Evolutionary conservation across 495 filamentous ascomycete species (phyloP).

Genomic region (Xylaria grammica): DNA sequence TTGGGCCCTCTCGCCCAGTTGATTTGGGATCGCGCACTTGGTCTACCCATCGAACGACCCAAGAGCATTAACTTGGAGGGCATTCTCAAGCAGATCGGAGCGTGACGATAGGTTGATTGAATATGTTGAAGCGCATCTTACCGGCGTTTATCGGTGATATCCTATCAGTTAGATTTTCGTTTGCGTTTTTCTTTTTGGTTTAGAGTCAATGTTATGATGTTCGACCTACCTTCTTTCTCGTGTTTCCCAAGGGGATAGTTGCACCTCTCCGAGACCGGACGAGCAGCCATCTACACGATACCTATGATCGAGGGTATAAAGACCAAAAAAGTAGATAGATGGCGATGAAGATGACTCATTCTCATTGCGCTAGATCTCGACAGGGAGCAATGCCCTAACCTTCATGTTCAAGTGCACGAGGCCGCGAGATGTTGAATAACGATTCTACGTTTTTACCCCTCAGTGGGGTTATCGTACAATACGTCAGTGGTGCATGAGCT

Average conservation of each 20-base stretch:
- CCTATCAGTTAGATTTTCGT: constrained; percentile 19
- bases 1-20: constrained; percentile 91
- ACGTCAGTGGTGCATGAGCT: constrained; percentile 22
- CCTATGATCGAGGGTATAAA: background rate
- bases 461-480: constrained; percentile 29
- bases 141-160: constrained; percentile 20
- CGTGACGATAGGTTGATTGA: constrained; percentile 18
- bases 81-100: constrained; percentile 65
- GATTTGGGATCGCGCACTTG: constrained; percentile 94
- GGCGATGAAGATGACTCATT: background rate
- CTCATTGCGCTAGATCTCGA: background rate
- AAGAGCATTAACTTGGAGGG: constrained; percentile 95
- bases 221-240: background rate
- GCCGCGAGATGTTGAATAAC: background rate
- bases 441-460: constrained; percentile 24
- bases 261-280: background rate
- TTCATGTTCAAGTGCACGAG: background rate
- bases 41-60: constrained; percentile 95
- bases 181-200: background rate
- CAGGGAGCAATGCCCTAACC: background rate
- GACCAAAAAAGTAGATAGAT: background rate
- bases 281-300: background rate
- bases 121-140: constrained; percentile 21
- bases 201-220: constrained; percentile 1
- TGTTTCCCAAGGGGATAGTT: background rate